Evolutionary conservation across 306 rosid genomes (phyloP).

Genomic region (Vigna nakashimae): DNA sequence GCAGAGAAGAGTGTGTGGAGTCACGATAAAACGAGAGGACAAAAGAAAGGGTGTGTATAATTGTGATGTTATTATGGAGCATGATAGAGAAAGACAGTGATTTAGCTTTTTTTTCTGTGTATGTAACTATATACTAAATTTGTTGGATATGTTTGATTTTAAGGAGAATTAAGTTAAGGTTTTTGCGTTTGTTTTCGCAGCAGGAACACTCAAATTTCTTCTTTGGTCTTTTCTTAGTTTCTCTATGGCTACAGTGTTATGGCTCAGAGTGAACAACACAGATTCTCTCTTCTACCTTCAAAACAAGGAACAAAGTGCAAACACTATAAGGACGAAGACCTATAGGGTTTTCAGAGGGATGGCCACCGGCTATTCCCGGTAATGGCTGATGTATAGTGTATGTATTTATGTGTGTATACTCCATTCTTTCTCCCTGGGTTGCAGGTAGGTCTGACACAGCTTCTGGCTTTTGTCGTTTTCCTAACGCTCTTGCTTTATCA

Average conservation of each 20-base stretch:
- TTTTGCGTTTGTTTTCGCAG: background rate
- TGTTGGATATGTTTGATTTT: slow-evolving; percentile 8
- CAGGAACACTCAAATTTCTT: slow-evolving; percentile 13
- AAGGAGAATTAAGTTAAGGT: background rate
- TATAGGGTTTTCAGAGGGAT: slow-evolving; percentile 54
- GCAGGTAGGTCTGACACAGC: slow-evolving; percentile 72
- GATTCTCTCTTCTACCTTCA: slow-evolving; percentile 34
- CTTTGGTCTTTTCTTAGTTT: slow-evolving; percentile 2
- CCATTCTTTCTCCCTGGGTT: slow-evolving; percentile 35
- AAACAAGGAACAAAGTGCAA: slow-evolving; percentile 38
- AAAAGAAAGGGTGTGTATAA: slow-evolving; percentile 22
- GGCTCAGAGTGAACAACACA: slow-evolving; percentile 24
- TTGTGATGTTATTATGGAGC: slow-evolving; percentile 19
- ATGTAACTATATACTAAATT: background rate
- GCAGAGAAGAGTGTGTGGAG: slow-evolving; percentile 36
- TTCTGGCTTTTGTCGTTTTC: slow-evolving; percentile 65
- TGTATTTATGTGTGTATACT: background rate
- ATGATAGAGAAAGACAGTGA: slow-evolving; percentile 1
- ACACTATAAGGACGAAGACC: background rate
- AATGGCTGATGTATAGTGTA: slow-evolving; percentile 40
- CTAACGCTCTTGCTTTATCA: slow-evolving; percentile 20
- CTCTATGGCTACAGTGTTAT: background rate
- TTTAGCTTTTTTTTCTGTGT: background rate
- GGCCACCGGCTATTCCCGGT: slow-evolving; percentile 74
- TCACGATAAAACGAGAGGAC: background rate